These are phyloP conservation scores for Lactarius akahatsu DNA, from an alignment of 768 basidiomycete species.

Conservation along the genomic window DNA sequence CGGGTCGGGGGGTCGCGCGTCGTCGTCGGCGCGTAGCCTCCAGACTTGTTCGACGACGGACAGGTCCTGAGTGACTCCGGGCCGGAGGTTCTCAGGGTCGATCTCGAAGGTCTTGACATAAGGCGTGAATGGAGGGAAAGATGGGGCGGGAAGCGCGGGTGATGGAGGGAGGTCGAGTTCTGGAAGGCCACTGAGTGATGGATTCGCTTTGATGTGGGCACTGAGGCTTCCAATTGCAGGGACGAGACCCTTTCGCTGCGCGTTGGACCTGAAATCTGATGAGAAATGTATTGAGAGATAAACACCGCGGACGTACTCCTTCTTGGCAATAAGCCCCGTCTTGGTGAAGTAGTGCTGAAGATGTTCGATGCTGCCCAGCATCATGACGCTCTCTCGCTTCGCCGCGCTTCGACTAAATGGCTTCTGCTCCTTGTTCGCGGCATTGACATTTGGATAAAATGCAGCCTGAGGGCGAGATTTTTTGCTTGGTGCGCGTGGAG, in stretches of 20 bases:
- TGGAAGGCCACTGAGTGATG: conserved; percentile 43
- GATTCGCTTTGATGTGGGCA: conserved; percentile 35
- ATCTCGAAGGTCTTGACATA: conserved; percentile 66
- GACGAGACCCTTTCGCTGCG: conserved; percentile 55
- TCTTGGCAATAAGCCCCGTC: conserved; percentile 71
- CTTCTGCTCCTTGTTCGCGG: conserved; percentile 70
- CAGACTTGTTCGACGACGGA: conserved; percentile 57
- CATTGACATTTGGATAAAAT: conserved; percentile 73
- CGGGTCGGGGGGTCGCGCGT: conserved; percentile 4
- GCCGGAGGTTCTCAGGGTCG: conserved; percentile 75
- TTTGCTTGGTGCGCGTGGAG: conserved; percentile 39
- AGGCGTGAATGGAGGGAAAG: conserved; percentile 48
- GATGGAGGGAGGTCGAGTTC: conserved; percentile 71
- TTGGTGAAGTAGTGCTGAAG: conserved; percentile 95
- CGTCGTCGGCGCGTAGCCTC: conserved; percentile 44
- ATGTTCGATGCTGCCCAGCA: conserved; percentile 93
- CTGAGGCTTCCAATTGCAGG: conserved; percentile 68
- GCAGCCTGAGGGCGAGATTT: conserved; percentile 68
- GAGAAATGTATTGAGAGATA: conserved; percentile 8
- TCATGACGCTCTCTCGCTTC: conserved; percentile 91
- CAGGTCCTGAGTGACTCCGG: conserved; percentile 78
- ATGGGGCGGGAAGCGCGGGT: conserved; percentile 49
- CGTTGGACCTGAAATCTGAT: conserved; percentile 45
- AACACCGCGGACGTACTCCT: conserved; percentile 52
- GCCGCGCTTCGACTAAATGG: conserved; percentile 90